Base-by-base conservation (phyloP, 2,329 filamentous ascomycete genomes). In the Plenodomus tracheiphilus region DNA sequence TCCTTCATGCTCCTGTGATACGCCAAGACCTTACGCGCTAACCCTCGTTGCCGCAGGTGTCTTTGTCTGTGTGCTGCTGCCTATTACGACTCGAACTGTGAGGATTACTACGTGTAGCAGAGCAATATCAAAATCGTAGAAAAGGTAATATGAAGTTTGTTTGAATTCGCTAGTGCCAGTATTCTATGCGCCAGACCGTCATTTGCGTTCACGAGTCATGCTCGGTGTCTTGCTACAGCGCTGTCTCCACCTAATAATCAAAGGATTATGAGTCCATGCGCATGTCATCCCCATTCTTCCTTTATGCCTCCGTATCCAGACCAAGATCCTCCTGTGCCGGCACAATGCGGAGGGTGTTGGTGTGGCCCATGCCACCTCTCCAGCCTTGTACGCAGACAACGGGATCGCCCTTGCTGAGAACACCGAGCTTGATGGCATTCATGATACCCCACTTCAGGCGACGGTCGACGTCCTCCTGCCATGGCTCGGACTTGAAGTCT, bases 401-500 rank as follows among this genome's bases (percentile, higher is more conserved):
- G 25, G 85, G 83, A 69, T 91, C 89, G 59, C 86, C 88, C 70
- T 84, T 78, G 70, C 78, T 81, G 55, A 95, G 79, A 41, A 92
- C 83, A 64, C 85, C 85, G 56, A 99, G 88, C 76, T 88, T 85
- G 68, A 96, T 84, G 64, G 91, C 94, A 72, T 91, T 85, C 72
- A 83, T 80, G 74, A 99, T 90, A 74, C 90, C 94, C 92, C 93
- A 99, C 83, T 93, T 96, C 76, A 99, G 90, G 72, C 94, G 91
- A 74, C 87, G 85, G 79, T 99, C 94, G 65, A 99, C 94, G 77
- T 99, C 93, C 81, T 97, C 91, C 80, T 99, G 94, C 94, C 94
- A 99, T 78, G 95, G 92, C 69, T 88, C 85, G 76, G 88, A 84
- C 74, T 82, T 84, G 78, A 97, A 99, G 80, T 99, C 91, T 65